Base-by-base conservation (phyloP, 352 stramenopile genomes). In the Phytopythium cucurbitacearum region DNA sequence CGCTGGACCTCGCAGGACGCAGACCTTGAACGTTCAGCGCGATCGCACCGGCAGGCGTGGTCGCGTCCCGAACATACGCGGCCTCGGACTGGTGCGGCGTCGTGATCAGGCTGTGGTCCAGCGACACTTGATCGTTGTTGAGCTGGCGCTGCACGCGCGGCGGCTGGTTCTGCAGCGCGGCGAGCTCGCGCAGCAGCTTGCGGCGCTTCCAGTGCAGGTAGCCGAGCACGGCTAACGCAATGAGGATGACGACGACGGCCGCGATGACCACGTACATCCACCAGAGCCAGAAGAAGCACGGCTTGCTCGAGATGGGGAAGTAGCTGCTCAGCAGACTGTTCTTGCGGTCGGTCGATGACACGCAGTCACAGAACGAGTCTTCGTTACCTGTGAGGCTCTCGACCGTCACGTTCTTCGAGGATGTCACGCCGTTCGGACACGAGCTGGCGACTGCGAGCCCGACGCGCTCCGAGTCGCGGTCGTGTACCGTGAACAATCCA, bases 201-300 rank as follows among this genome's bases (percentile, higher is more conserved):
- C 72, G 73, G 5, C 65, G 72, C 21, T 85, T 82, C 56, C 61
- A 79, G 43, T 53, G 75, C 34, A 86, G 67, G 49, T 76, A 91
- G 4, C 60, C 54, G 41, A 90, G 63, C 16, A 76, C 71, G 33
- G 63, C 56, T 16, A 62, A 43, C 32, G 73, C 85, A 11, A 90
- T 21, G 13, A 82, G 1, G 51, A 92, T 86, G 35, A 92, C 44
- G 12, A 76, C 62, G 36, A 73, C 51, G 11, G 69, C 68, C 8
- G 72, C 80, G 32, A 94, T 56, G 5, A 94, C 72, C 32, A 94
- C 64, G 56, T 94, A 92, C 78, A 89, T 92, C 84, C 84, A 94
- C 84, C 84, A 94, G 47, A 84, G 66, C 84, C 84, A 94, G 61
- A 90, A 91, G 76, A 82, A 91, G 69, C 84, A 94, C 12, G 74